phyloP scores from a whole-genome alignment of 1,284 basidiomycete species.

The Apiotrichum akiyoshidainum region DNA sequence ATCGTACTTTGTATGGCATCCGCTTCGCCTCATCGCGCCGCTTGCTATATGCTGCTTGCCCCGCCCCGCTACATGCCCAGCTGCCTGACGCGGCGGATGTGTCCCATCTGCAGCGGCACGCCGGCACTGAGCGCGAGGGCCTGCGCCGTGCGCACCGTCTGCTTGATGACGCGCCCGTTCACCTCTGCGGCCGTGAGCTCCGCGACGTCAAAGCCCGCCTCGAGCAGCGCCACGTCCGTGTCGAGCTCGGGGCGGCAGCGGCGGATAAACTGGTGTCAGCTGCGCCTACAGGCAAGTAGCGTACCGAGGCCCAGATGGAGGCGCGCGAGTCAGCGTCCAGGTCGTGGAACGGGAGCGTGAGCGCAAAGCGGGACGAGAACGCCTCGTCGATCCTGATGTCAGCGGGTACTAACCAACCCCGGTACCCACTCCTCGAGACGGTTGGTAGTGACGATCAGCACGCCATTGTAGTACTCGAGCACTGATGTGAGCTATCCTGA shows the following conservation, averaged over 20 bases:
- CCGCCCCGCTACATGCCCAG: not conserved
- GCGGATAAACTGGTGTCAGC: constrained; percentile 1
- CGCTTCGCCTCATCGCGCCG: no score
- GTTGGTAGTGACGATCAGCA: no score
- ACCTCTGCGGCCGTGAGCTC: constrained; percentile 8
- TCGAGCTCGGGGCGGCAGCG: constrained; percentile 1
- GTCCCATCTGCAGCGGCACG: not conserved
- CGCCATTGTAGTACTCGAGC: no score
- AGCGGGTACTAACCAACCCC: no score
- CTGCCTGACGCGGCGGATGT: not conserved
- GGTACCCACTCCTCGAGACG: no score
- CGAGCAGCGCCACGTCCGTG: not conserved
- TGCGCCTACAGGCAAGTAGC: not conserved
- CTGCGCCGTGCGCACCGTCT: constrained; percentile 22
- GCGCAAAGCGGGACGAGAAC: constrained; percentile 23
- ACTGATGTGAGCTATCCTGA: no score
- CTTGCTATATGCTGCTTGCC: no score
- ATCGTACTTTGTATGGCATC: no score
- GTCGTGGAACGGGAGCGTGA: constrained; percentile 21
- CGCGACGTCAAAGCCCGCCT: constrained; percentile 9
- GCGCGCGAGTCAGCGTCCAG: constrained; percentile 13
- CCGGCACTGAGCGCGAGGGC: constrained; percentile 13
- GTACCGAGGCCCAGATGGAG: constrained; percentile 15
- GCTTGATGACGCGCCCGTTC: constrained; percentile 25
- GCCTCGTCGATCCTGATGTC: constrained; percentile 22